Evolutionary conservation across 352 stramenopile species (phyloP), one percentile per base, ranked within the genome.

Genomic region (Globisporangium sylvaticum): DNA sequence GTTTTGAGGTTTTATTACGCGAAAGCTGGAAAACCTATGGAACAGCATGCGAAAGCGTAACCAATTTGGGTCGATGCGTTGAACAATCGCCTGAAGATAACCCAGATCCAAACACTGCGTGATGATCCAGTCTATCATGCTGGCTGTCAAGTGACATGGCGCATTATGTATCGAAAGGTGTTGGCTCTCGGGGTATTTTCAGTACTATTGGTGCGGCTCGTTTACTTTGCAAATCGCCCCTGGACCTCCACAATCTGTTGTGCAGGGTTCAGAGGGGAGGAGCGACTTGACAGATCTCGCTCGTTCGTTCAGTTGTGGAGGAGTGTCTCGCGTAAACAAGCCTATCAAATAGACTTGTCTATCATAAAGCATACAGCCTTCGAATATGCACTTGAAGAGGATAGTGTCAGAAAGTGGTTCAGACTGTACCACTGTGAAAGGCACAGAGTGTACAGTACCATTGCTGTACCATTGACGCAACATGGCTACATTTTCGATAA

Each of bases 401-500:
- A 60, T 60, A 18, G 9, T 37, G 18, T 1, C 54, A 44, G 14
- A 24, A 22, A 34, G 3, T 10, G 24, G 52, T 50, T 50, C 25
- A 34, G 18, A 25, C 3, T 44, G 54, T 44, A 44, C 54, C 54
- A 20, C 29, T 44, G 10, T 0, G 7, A 12, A 10, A 6, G 53
- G 53, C 14, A 59, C 29, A 34, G 7, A 39, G 32, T 39, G 32
- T 39, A 32, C 14, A 37, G 52, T 58, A 56, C 27, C 54, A 27
- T 18, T 44, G 18, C 9, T 42, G 27, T 59, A 15, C 52, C 27
- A 55, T 55, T 48, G 42, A n/a, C 20, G 5, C 42, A 25, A 48
- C 55, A 61, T 61, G 55, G 55, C 55, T 61, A 20, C 55, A 61
- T 20, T 46, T 48, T 61, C 53, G 22, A 29, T 55, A 27, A 18